Conservation (phyloP, 257 asterid genomes). For the Fraxinus americana region DNA sequence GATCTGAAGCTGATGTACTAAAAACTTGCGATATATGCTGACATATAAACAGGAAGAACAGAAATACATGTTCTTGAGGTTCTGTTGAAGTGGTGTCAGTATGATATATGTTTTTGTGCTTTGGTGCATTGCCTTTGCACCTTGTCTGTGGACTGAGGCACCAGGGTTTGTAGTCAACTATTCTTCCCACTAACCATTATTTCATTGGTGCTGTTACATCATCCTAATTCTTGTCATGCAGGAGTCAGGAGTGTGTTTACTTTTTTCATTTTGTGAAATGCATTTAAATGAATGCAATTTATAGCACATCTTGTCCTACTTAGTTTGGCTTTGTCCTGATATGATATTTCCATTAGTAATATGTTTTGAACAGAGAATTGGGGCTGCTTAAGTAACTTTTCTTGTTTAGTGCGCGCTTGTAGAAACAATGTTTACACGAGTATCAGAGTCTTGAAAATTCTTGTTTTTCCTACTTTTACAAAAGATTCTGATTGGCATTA, state of each 20-base stretch:
- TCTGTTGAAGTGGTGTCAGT: background rate
- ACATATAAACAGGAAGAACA: slow-evolving; percentile 9
- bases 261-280: slow-evolving; percentile 9
- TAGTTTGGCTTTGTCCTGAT: background rate
- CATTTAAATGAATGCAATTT: background rate
- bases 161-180: slow-evolving; percentile 8
- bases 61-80: background rate
- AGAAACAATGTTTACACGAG: background rate
- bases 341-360: background rate
- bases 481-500: slow-evolving; percentile 8
- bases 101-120: background rate
- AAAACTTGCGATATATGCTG: background rate
- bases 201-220: background rate
- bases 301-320: background rate
- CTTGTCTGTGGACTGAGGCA: background rate
- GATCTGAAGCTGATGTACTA: background rate
- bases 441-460: slow-evolving; percentile 21
- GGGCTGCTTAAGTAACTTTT: slow-evolving; percentile 6
- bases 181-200: background rate
- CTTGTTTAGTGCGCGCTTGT: slow-evolving; percentile 8
- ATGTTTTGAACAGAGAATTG: background rate
- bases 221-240: background rate
- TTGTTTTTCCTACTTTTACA: slow-evolving; percentile 20
- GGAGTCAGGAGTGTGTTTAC: background rate
- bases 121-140: background rate